Evolutionary conservation across 2,329 filamentous ascomycete species (phyloP).

Genomic region (Colletotrichum theobromicola): DNA sequence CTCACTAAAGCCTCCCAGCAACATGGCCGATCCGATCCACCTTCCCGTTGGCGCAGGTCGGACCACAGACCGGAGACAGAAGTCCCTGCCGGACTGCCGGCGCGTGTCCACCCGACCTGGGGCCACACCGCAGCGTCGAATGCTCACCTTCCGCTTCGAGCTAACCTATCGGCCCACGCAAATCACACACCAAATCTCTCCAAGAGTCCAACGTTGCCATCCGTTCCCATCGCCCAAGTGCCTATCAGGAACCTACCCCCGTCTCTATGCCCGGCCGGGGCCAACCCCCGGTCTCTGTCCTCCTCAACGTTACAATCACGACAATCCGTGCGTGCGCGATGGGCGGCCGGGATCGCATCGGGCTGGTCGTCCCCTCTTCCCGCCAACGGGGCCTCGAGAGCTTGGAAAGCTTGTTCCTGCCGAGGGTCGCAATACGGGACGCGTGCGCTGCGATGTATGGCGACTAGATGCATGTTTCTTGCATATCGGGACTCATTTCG

Average conservation of each 20-base stretch:
- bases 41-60: conserved; percentile 16
- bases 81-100: conserved; percentile 11
- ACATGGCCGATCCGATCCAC: background rate
- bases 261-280: background rate
- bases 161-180: conserved; percentile 7
- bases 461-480: background rate
- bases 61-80: background rate
- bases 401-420: conserved; percentile 14
- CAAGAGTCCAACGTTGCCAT: background rate
- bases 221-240: background rate
- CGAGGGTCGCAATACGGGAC: background rate
- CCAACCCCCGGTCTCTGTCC: background rate
- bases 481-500: background rate
- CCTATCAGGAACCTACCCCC: background rate
- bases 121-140: background rate
- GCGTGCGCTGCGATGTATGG: background rate
- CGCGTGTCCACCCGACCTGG: background rate
- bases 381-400: background rate
- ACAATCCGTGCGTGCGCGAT: background rate
- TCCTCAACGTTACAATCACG: background rate
- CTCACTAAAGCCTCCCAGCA: background rate
- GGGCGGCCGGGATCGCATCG: background rate
- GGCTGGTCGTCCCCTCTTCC: background rate
- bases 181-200: background rate
- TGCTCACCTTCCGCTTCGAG: conserved; percentile 15